Conservation (phyloP, 169 alveolate genomes). For the Cryptosporidium felis region DNA sequence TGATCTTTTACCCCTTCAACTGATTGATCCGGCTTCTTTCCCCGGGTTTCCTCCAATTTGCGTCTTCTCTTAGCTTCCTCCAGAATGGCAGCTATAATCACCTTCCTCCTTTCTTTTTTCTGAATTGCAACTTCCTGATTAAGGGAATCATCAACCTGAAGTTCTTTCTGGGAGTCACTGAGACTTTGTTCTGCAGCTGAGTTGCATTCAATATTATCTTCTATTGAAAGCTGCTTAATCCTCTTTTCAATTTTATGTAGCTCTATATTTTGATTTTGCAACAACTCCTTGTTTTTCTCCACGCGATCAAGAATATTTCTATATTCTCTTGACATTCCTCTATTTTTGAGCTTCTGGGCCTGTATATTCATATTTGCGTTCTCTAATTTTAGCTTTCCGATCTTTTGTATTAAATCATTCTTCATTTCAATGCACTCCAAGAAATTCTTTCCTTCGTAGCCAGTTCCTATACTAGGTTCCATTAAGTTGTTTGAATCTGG, state of each 20-base stretch:
- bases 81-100: background rate
- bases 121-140: background rate
- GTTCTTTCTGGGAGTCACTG: no score
- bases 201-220: background rate
- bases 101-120: background rate
- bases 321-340: conserved; percentile 12
- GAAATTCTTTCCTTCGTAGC: background rate
- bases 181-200: background rate
- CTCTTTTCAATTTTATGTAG: conserved; percentile 23
- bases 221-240: conserved; percentile 26
- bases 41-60: background rate
- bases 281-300: conserved; percentile 9
- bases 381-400: conserved; percentile 28
- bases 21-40: background rate
- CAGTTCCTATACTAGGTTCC: background rate
- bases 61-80: background rate
- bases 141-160: background rate
- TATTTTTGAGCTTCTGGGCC: conserved; percentile 17
- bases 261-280: conserved; percentile 1
- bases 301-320: conserved; percentile 5
- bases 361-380: conserved; percentile 14
- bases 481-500: background rate
- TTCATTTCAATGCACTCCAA: conserved; percentile 13
- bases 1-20: no score
- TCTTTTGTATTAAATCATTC: conserved; percentile 16